Conservation (phyloP, 192 early-diverging fungal genomes). For the Coemansia sp. region DNA sequence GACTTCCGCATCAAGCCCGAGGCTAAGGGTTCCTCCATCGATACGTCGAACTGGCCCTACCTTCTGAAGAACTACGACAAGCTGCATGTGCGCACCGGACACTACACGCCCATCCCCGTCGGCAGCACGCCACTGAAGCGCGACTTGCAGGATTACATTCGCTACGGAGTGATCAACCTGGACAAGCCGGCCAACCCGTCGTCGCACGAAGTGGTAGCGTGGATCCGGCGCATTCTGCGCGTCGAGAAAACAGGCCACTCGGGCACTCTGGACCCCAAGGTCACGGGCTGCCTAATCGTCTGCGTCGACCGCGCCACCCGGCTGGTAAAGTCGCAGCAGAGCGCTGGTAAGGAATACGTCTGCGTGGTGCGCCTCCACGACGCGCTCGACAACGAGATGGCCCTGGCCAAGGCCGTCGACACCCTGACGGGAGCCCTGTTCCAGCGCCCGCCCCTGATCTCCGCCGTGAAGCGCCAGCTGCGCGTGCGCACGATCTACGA, state of each 20-base stretch:
- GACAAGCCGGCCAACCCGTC: conserved; percentile 99
- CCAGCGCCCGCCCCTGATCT: conserved; percentile 98
- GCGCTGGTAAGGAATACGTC: conserved; percentile 99
- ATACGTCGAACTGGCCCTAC: conserved; percentile 95
- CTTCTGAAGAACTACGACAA: conserved; percentile 98
- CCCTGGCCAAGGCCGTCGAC: conserved; percentile 82
- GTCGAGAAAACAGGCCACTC: conserved; percentile 99
- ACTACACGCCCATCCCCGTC: conserved; percentile 97
- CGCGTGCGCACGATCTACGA: conserved; percentile 99
- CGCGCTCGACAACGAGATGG: conserved; percentile 86
- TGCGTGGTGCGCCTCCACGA: conserved; percentile 94
- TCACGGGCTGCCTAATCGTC: conserved; percentile 98
- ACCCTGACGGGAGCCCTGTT: conserved; percentile 98
- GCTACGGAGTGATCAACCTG: conserved; percentile 98
- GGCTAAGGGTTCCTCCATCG: conserved; percentile 71
- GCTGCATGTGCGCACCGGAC: conserved; percentile 93
- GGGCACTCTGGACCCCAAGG: conserved; percentile 98
- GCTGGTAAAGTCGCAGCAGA: conserved; percentile 98
- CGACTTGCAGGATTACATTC: conserved; percentile 84
- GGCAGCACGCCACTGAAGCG: conserved; percentile 96
- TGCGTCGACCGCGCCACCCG: conserved; percentile 98
- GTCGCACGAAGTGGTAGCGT: conserved; percentile 99
- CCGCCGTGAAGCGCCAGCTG: conserved; percentile 98
- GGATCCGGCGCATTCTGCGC: conserved; percentile 96
- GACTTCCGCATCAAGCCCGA: conserved; percentile 81